Evolutionary conservation across 441 rosid species (phyloP).

Genomic region (Flueggea neowawraea): DNA sequence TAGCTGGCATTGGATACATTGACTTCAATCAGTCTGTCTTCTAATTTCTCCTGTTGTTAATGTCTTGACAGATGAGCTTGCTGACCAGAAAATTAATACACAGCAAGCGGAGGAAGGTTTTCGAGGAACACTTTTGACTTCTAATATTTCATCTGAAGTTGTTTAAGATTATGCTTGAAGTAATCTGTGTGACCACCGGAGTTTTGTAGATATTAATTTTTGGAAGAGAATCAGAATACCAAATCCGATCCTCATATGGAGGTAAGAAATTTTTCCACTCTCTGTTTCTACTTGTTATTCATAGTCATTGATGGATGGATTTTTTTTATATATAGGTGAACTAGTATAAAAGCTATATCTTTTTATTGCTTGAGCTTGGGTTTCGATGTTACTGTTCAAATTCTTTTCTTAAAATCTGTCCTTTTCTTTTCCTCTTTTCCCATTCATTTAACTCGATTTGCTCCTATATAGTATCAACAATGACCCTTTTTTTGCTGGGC

Average conservation of each 20-base stretch:
- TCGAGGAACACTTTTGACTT: slow-evolving; percentile 80
- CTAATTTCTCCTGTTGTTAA: slow-evolving; percentile 15
- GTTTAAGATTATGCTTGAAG: slow-evolving; percentile 25
- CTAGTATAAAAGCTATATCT: too few relatives aligned
- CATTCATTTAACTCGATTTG: too few relatives aligned
- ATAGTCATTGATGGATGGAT: too few relatives aligned
- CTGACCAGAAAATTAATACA: slow-evolving; percentile 55
- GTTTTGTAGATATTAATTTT: slow-evolving; percentile 33
- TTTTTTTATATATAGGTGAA: too few relatives aligned
- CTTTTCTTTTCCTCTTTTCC: too few relatives aligned
- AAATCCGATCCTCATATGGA: slow-evolving; percentile 17
- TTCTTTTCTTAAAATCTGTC: too few relatives aligned
- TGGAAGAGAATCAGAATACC: slow-evolving; percentile 12
- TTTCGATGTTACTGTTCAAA: too few relatives aligned
- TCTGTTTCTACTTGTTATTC: too few relatives aligned
- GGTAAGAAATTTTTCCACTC: slow-evolving; percentile 15
- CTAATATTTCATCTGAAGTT: slow-evolving; percentile 64
- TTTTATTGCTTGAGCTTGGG: too few relatives aligned
- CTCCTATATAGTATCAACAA: too few relatives aligned
- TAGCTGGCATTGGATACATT: too few relatives aligned
- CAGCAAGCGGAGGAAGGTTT: slow-evolving; percentile 82
- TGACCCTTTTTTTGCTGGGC: too few relatives aligned
- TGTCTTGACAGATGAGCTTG: slow-evolving; percentile 77
- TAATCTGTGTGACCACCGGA: slow-evolving; percentile 12
- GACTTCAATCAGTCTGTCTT: not conserved